Evolutionary conservation across 805 yeast species (phyloP), one percentile per base, ranked within the genome.

Genomic region (Schwanniomyces polymorphus): DNA sequence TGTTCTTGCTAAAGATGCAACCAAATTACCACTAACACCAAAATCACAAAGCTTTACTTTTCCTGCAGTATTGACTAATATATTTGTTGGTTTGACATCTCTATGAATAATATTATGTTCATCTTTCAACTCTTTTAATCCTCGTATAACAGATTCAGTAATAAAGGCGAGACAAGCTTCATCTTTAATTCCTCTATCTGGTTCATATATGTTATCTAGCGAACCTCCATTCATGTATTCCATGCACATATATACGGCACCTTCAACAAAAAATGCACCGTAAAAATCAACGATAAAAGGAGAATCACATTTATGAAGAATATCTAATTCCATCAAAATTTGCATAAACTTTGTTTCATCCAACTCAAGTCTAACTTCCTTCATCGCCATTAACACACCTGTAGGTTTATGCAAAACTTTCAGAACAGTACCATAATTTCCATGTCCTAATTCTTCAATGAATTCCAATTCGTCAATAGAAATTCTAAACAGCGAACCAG

Each of bases 161-260:
- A 91, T 85, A 56, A 79, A 82, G 2, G 96, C 96, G 48, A 92
- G 72, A 52, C 86, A 85, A 6, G 83, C 80, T 63, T 92, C 99
- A 52, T 85, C 86, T 27, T 87, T 74, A 12, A 72, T 61, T 3
- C 78, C 77, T 37, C 91, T 90, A 41, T 71, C 74, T 26, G 65
- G 64, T 3, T 83, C 86, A 65, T 91, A 92, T 12, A 91, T 76
- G 60, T 87, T 88, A 67, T 92, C 97, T 49, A 92, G 70, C 0
- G 97, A 89, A 0, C 97, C 97, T 41, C 97, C 97, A 65, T 90
- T 95, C 99, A 92, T 92, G 65, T 84, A 89, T 69, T 92, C 99
- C 80, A 92, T 92, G 70, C 98, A 94, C 89, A 92, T 90, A 69
- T 91, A 94, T 25, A 92, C 99, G 0, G 97, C 97, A 41, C 97